A percentile compares a stretch with the other conserved stretches of the same genome.
These are phyloP conservation scores for Penicillium vulpinum DNA, from an alignment of 2,329 filamentous ascomycete species.

Conservation along the genomic window DNA sequence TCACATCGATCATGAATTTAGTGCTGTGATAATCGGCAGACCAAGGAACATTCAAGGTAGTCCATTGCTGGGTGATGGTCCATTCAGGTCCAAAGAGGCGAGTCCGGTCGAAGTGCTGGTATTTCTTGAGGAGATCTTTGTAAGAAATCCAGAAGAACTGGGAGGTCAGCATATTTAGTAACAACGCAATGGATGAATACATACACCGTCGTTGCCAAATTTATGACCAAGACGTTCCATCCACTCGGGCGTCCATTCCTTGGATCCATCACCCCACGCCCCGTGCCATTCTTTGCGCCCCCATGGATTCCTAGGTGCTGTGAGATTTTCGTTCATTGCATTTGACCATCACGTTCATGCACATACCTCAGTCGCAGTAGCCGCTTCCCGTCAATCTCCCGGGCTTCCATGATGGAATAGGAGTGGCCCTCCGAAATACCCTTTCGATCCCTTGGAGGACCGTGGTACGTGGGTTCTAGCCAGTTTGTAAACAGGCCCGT, in stretches of 20 bases:
- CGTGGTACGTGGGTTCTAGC: constrained; percentile 38
- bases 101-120: constrained; percentile 61
- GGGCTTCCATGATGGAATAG: constrained; percentile 60
- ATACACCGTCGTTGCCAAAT: constrained; percentile 72
- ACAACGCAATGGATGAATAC: not conserved
- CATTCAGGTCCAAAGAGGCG: constrained; percentile 62
- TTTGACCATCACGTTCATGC: not conserved
- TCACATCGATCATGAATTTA: constrained; percentile 58
- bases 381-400: constrained; percentile 62
- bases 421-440: constrained; percentile 54
- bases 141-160: constrained; percentile 62
- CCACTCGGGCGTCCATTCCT: constrained; percentile 81
- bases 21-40: constrained; percentile 62
- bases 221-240: constrained; percentile 70
- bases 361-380: constrained; percentile 61
- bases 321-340: constrained; percentile 18
- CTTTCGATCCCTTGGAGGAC: constrained; percentile 41
- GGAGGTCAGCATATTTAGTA: constrained; percentile 1
- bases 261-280: constrained; percentile 77
- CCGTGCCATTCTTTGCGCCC: constrained; percentile 79
- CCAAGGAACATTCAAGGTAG: constrained; percentile 60
- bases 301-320: constrained; percentile 69
- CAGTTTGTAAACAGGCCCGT: constrained; percentile 50
- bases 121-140: constrained; percentile 58
- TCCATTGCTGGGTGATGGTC: constrained; percentile 63